Evolutionary conservation across 257 asterid genomes (phyloP), one percentile per base, ranked within the genome.

Genomic region (Nicotiana knightiana): DNA sequence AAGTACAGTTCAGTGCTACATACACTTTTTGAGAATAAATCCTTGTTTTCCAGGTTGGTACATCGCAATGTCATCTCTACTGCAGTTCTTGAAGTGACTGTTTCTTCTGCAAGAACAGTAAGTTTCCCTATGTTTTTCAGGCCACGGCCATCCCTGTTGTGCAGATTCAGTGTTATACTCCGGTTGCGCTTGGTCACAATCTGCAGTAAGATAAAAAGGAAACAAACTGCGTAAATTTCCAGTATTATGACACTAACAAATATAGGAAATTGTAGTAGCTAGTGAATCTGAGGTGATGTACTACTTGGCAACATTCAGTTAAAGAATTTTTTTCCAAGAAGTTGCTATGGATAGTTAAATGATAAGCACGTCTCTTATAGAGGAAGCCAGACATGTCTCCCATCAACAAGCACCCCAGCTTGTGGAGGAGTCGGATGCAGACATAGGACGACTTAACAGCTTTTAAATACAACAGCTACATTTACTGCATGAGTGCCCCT

Each of bases 41-140:
- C 98, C 89, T 92, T 94, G 90, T 92, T 92, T 54, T 87, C 92
- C 76, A 94, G 89, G 82, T 86, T 87, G 39, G 75, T 67, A 80
- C 97, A 93, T 63, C 84, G 90, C 57, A 94, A 79, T 43, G 89
- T 85, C 63, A 94, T 87, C 88, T 90, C 93, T 64, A 91, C 89
- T 26, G 91, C 92, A 48, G 51, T 89, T 86, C 91, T 90, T 51
- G 95, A 90, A 87, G 92, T 88, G 80, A 86, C 90, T 32, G 85
- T 88, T 87, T 94, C 98, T 86, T 94, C 97, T 1, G 97, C 94
- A 76, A 71, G 92, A 76, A 90, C 82, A 21, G 94, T 90, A 84
- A 94, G 85, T 73, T 88, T 86, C 65, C 98, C 95, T 77, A 89
- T 79, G 77, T 84, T 90, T 83, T 51, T 86, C 58, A 48, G 70